These are phyloP conservation scores for Paspalum vaginatum DNA, from an alignment of 176 grass and related monocot genomes.

Conservation along the genomic window DNA sequence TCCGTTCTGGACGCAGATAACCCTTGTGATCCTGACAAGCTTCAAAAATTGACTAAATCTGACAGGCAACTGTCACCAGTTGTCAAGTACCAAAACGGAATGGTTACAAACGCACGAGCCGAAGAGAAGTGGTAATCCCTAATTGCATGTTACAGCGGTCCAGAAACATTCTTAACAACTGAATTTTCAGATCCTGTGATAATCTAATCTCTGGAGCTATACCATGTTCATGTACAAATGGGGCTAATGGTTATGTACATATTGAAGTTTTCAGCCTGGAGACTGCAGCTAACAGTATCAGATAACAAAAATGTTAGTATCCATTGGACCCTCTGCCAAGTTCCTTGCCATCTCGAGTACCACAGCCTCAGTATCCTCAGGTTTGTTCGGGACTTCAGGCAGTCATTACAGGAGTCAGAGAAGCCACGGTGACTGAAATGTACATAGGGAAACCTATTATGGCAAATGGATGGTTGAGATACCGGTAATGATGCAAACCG, in stretches of 20 bases:
- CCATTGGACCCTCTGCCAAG: conserved; percentile 2
- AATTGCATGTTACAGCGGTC: background rate
- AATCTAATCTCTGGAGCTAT: background rate
- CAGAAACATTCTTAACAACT: background rate
- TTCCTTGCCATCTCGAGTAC: conserved; percentile 24
- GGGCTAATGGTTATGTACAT: conserved; percentile 37
- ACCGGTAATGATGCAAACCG: background rate
- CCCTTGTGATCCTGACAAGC: background rate
- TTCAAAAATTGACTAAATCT: background rate
- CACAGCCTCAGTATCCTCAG: conserved; percentile 5
- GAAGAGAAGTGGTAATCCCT: background rate
- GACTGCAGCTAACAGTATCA: conserved; percentile 25
- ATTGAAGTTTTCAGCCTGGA: background rate
- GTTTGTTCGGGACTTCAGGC: conserved; percentile 39
- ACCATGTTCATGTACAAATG: conserved; percentile 19
- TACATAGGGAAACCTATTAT: background rate
- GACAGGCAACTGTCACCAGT: background rate
- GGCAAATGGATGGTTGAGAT: background rate
- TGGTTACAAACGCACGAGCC: no score
- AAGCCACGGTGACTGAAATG: conserved; percentile 43
- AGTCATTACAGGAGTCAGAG: conserved; percentile 36
- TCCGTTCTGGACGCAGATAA: background rate
- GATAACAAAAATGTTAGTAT: conserved; percentile 23
- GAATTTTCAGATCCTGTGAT: conserved; percentile 14
- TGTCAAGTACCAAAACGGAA: no score